phyloP scores from a whole-genome alignment of 805 yeast genomes.

The Kluyveromyces nonfermentans region DNA sequence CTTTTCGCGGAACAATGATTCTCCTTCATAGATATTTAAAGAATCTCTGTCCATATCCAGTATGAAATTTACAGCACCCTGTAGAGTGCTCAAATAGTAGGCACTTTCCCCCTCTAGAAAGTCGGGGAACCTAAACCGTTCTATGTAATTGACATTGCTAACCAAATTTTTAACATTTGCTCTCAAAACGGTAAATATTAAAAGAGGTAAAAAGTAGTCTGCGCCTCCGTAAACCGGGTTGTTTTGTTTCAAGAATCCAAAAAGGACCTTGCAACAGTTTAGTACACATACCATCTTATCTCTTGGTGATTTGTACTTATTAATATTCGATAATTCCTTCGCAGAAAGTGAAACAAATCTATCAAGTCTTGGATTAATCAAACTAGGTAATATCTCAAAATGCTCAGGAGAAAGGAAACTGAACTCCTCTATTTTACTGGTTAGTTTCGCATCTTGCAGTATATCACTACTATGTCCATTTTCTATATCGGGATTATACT shows the following conservation, averaged over 20 bases:
- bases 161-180: constrained; percentile 56
- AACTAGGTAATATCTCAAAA: constrained; percentile 54
- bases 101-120: constrained; percentile 82
- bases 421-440: constrained; percentile 48
- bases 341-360: constrained; percentile 60
- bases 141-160: constrained; percentile 78
- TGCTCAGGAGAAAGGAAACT: constrained; percentile 67
- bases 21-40: constrained; percentile 47
- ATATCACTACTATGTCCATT: constrained; percentile 57
- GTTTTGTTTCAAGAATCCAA: constrained; percentile 68
- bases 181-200: constrained; percentile 69
- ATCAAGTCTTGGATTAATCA: constrained; percentile 38
- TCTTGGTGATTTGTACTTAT: constrained; percentile 82
- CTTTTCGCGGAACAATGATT: constrained; percentile 47
- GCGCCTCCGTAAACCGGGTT: constrained; percentile 71
- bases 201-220: constrained; percentile 83
- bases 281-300: constrained; percentile 87
- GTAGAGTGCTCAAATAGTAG: constrained; percentile 82
- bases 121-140: constrained; percentile 67
- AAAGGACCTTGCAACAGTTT: constrained; percentile 87
- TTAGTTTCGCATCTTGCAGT: constrained; percentile 44
- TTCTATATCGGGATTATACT: constrained; percentile 34
- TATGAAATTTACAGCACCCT: constrained; percentile 79
- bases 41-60: constrained; percentile 47
- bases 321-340: constrained; percentile 66